phyloP scores from a whole-genome alignment of 345 rosid species.

The Gynandropsis gynandra region DNA sequence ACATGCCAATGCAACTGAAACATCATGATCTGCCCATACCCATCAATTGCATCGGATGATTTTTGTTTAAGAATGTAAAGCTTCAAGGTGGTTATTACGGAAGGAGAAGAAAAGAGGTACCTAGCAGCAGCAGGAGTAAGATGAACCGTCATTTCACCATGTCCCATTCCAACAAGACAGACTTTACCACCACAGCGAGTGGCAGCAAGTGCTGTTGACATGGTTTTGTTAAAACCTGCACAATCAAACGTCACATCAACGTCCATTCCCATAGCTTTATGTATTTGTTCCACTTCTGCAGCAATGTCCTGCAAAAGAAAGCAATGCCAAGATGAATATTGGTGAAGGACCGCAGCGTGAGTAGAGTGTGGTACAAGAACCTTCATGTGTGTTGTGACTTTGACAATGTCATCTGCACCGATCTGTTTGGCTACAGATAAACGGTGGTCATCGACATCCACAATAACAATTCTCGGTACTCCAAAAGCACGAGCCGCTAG shows the following conservation, averaged over 20 bases:
- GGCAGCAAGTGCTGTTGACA: slow-evolving; percentile 69
- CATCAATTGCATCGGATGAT: too few relatives aligned
- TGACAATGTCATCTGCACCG: slow-evolving; percentile 56
- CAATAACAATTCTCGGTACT: slow-evolving; percentile 66
- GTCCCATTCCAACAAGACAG: slow-evolving; percentile 85
- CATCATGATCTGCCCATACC: too few relatives aligned
- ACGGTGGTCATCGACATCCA: slow-evolving; percentile 68
- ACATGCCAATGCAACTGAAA: too few relatives aligned
- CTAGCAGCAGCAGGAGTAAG: slow-evolving; percentile 91
- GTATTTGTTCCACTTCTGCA: slow-evolving; percentile 54
- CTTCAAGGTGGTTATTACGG: too few relatives aligned
- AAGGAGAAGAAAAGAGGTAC: slow-evolving; percentile 26
- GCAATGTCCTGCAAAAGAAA: slow-evolving; percentile 42
- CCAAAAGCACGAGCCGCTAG: slow-evolving; percentile 89
- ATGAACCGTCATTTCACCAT: slow-evolving; percentile 65
- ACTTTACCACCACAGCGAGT: slow-evolving; percentile 87
- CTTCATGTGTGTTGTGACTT: slow-evolving; percentile 58
- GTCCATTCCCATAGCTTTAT: slow-evolving; percentile 49
- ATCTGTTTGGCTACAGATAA: slow-evolving; percentile 67
- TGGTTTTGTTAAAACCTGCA: slow-evolving; percentile 83
- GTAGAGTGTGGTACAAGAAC: slow-evolving; percentile 29
- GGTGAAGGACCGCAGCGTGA: neutral
- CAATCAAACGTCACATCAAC: slow-evolving; percentile 81
- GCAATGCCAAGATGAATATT: neutral
- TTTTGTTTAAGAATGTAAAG: too few relatives aligned